phyloP scores from a whole-genome alignment of 2,329 filamentous ascomycete genomes.

The Incumbomyces delicatus region DNA sequence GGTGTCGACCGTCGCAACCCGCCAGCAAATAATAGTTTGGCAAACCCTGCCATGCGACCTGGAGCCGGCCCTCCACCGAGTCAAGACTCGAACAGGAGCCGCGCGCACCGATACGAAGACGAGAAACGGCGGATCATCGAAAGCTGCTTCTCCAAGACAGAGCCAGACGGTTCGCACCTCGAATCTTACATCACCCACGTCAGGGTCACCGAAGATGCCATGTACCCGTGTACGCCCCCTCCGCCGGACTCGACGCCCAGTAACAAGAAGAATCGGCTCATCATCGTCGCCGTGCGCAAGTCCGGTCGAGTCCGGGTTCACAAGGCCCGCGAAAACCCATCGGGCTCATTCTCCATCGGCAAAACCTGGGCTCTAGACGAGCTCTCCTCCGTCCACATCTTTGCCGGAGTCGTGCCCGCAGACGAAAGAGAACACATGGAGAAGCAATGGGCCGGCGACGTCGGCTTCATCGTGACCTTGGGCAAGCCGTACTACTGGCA shows the following conservation, averaged over 20 bases:
- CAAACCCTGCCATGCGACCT: neutral
- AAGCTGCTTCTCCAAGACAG: slow-evolving; percentile 86
- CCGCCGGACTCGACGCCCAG: slow-evolving; percentile 65
- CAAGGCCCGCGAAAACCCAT: slow-evolving; percentile 91
- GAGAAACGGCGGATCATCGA: slow-evolving; percentile 92
- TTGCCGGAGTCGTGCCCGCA: slow-evolving; percentile 50
- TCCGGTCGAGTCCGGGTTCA: slow-evolving; percentile 90
- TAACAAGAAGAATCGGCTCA: slow-evolving; percentile 78
- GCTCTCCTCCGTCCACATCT: slow-evolving; percentile 72
- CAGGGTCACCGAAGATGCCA: slow-evolving; percentile 75
- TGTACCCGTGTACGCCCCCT: slow-evolving; percentile 72
- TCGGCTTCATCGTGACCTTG: slow-evolving; percentile 78
- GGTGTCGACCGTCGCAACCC: slow-evolving; percentile 1
- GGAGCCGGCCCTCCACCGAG: slow-evolving; percentile 3
- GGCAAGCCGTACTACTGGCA: slow-evolving; percentile 97
- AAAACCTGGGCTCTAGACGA: slow-evolving; percentile 98
- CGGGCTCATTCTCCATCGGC: slow-evolving; percentile 90
- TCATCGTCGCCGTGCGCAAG: slow-evolving; percentile 86
- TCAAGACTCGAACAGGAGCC: slow-evolving; percentile 23
- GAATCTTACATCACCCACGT: slow-evolving; percentile 99
- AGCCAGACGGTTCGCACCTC: slow-evolving; percentile 69
- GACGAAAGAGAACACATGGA: slow-evolving; percentile 52
- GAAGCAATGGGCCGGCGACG: slow-evolving; percentile 67
- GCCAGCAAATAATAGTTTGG: neutral
- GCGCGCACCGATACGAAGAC: slow-evolving; percentile 85